Evolutionary conservation across 2,329 filamentous ascomycete genomes (phyloP).

Genomic region (Xylariaceae sp.): DNA sequence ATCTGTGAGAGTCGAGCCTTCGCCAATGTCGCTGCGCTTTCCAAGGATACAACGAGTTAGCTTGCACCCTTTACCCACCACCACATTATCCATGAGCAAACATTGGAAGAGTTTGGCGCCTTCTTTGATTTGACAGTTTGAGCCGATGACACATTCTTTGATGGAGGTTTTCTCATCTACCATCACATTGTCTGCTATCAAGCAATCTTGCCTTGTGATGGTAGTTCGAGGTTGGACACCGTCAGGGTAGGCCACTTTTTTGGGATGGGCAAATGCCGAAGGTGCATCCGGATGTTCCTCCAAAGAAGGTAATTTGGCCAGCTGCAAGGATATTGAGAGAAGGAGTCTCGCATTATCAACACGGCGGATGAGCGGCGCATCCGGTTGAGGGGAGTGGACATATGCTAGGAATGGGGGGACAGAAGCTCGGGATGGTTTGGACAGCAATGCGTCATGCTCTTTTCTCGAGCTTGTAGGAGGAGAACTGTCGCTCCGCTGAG

Average conservation of each 20-base stretch:
- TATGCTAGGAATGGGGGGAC: slow-evolving; percentile 80
- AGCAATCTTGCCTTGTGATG: slow-evolving; percentile 75
- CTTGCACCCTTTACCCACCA: slow-evolving; percentile 79
- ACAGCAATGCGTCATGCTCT: slow-evolving; percentile 24
- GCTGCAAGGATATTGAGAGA: slow-evolving; percentile 75
- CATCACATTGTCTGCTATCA: slow-evolving; percentile 85
- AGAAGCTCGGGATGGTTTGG: slow-evolving; percentile 26
- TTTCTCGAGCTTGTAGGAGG: slow-evolving; percentile 18
- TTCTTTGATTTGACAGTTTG: slow-evolving; percentile 80
- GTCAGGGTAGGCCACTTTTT: slow-evolving; percentile 80
- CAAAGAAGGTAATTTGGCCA: slow-evolving; percentile 77
- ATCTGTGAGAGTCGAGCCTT: slow-evolving; percentile 74
- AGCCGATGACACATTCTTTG: slow-evolving; percentile 86
- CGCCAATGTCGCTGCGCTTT: slow-evolving; percentile 77
- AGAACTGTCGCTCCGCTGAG: slow-evolving; percentile 21
- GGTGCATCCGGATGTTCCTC: slow-evolving; percentile 59
- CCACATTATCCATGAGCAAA: slow-evolving; percentile 87
- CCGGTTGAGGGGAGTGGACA: slow-evolving; percentile 60
- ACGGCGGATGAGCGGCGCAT: slow-evolving; percentile 71
- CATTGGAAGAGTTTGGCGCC: slow-evolving; percentile 87
- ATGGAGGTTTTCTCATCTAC: slow-evolving; percentile 88
- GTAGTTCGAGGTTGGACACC: slow-evolving; percentile 78
- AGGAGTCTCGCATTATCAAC: slow-evolving; percentile 85
- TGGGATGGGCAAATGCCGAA: slow-evolving; percentile 73
- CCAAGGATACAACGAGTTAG: slow-evolving; percentile 87